phyloP scores from a whole-genome alignment of 2,329 filamentous ascomycete genomes.

The Aspergillus viridinutans region DNA sequence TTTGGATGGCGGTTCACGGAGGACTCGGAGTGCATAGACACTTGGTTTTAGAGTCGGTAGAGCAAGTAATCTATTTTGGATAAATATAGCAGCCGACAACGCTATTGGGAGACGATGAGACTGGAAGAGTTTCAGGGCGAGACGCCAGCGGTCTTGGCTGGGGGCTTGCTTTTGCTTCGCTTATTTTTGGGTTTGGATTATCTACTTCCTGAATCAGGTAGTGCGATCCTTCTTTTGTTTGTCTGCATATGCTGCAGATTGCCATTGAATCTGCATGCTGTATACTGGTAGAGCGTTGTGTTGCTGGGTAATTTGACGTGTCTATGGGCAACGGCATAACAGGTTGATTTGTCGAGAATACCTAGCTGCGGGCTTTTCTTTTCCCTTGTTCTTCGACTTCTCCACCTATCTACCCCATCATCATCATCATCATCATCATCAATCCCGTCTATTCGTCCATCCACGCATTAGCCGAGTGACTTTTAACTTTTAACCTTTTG shows the following conservation, averaged over 20 bases:
- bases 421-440: not conserved
- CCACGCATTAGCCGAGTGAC: not conserved
- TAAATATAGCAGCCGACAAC: not conserved
- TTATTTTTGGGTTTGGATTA: not conserved
- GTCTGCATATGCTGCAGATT: not conserved
- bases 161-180: not conserved
- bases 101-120: not conserved
- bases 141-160: slow-evolving; percentile 4
- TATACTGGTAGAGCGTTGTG: not conserved
- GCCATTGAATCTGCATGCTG: not conserved
- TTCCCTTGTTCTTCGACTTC: not conserved
- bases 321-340: not conserved
- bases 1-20: not conserved
- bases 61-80: not conserved
- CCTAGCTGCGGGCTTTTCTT: not conserved
- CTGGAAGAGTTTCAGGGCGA: slow-evolving; percentile 4
- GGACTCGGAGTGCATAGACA: not conserved
- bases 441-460: not conserved
- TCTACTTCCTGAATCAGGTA: not conserved
- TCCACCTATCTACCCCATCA: not conserved
- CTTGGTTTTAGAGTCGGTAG: not conserved
- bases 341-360: not conserved
- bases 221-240: not conserved
- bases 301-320: not conserved
- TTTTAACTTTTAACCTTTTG: not conserved